Conservation (phyloP, 345 rosid genomes). For the Salix purpurea region DNA sequence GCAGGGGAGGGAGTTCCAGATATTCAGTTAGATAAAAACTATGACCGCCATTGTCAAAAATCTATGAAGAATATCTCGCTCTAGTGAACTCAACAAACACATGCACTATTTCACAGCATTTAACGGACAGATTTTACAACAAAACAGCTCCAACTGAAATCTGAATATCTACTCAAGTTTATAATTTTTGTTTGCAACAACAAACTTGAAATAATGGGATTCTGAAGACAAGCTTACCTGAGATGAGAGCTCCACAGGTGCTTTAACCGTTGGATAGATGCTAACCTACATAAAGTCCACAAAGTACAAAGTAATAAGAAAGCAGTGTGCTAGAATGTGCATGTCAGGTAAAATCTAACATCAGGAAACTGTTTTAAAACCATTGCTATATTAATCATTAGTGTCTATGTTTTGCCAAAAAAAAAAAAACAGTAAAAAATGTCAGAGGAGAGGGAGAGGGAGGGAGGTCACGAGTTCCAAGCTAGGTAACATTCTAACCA, state of each 20-base stretch:
- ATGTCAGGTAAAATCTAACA: background rate
- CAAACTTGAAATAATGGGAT: background rate
- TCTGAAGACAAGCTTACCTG: constrained; percentile 48
- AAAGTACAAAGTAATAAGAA: background rate
- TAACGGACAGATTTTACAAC: too few relatives aligned
- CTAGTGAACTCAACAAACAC: too few relatives aligned
- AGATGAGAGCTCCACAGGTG: constrained; percentile 69
- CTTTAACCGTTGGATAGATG: constrained; percentile 82
- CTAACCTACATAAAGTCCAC: constrained; percentile 43
- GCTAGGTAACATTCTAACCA: too few relatives aligned
- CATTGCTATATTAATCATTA: too few relatives aligned
- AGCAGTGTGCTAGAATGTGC: background rate
- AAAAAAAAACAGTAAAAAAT: too few relatives aligned
- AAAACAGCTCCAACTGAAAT: too few relatives aligned
- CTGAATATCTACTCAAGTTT: background rate
- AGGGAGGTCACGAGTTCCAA: too few relatives aligned
- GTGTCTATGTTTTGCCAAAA: too few relatives aligned
- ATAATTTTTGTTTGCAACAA: background rate
- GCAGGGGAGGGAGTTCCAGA: background rate
- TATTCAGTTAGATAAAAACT: background rate
- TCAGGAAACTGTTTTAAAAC: background rate
- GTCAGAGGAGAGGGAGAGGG: too few relatives aligned
- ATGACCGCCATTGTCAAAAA: too few relatives aligned
- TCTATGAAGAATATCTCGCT: too few relatives aligned
- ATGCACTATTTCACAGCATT: too few relatives aligned